Evolutionary conservation across 2,329 filamentous ascomycete species (phyloP).

Genomic region (Sclerotinia spermophila): DNA sequence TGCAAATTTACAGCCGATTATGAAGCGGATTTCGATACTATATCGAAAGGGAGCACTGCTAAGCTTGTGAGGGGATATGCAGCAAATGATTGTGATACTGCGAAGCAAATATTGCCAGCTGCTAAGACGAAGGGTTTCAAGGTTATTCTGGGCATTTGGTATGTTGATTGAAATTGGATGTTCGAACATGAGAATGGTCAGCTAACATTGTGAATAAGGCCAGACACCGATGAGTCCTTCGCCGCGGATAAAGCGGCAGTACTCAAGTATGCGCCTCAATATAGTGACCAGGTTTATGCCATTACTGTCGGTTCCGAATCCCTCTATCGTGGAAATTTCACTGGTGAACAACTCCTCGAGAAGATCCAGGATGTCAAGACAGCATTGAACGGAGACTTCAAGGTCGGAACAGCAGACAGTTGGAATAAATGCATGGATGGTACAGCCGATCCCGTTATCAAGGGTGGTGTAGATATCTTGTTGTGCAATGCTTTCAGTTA

Average conservation of each 20-base stretch:
- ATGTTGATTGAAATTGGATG: conserved; percentile 31
- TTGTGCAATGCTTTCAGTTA: conserved; percentile 69
- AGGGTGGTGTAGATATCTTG: conserved; percentile 52
- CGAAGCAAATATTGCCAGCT: conserved; percentile 60
- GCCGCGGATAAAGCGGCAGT: conserved; percentile 57
- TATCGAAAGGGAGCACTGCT: conserved; percentile 44
- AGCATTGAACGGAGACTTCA: conserved; percentile 49
- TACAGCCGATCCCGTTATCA: conserved; percentile 61
- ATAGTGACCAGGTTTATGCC: conserved; percentile 58
- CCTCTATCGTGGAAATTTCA: conserved; percentile 66
- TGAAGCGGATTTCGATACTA: conserved; percentile 59
- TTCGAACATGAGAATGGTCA: neutral
- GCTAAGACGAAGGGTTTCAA: conserved; percentile 62
- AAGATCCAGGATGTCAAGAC: conserved; percentile 61
- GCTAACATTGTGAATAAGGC: conserved; percentile 41
- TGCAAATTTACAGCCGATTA: conserved; percentile 65
- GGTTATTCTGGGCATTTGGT: conserved; percentile 70
- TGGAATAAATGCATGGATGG: conserved; percentile 72
- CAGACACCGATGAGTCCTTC: conserved; percentile 61
- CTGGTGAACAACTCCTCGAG: conserved; percentile 53
- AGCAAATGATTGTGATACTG: conserved; percentile 62
- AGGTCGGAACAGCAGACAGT: conserved; percentile 65
- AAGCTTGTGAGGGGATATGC: conserved; percentile 64
- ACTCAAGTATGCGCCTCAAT: conserved; percentile 46
- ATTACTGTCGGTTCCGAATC: conserved; percentile 70